Percentiles rank a stretch among this genome's conserved stretches.
phyloP scores from a whole-genome alignment of 2,329 filamentous ascomycete genomes.

The Pyrenochaeta sp. region DNA sequence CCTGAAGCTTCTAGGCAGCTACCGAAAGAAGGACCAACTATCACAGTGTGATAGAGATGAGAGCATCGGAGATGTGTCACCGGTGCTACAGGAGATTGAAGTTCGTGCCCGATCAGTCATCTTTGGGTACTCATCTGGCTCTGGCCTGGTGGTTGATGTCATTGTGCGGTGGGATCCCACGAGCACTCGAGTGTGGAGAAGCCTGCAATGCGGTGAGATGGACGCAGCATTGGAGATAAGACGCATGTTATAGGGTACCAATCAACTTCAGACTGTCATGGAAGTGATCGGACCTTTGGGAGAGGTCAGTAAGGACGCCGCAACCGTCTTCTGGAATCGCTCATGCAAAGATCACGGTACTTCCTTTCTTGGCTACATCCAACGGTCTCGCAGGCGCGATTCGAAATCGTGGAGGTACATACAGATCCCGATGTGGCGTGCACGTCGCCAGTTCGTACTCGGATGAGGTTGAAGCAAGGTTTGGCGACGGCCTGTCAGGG shows the following conservation, averaged over 20 bases:
- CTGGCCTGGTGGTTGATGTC: background rate
- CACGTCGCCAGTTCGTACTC: conserved; percentile 2
- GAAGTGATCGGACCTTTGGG: background rate
- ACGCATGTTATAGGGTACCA: background rate
- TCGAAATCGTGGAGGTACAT: background rate
- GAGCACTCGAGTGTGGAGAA: background rate
- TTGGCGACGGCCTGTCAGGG: conserved; percentile 10
- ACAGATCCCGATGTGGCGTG: background rate
- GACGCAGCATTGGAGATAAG: background rate
- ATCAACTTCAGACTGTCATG: background rate
- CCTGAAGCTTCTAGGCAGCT: background rate
- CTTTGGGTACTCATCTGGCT: background rate
- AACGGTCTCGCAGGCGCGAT: background rate
- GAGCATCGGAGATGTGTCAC: background rate
- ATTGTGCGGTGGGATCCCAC: background rate
- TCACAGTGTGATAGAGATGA: background rate
- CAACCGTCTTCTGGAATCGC: background rate
- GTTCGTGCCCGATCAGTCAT: background rate
- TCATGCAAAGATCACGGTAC: no score
- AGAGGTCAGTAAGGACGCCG: no score
- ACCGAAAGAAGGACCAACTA: background rate
- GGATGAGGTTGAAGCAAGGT: conserved; percentile 28
- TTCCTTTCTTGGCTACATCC: background rate
- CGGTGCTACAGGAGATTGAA: background rate
- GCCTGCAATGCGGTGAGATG: background rate